Conservation (phyloP, 805 yeast genomes). For the Yarrowia sp. region DNA sequence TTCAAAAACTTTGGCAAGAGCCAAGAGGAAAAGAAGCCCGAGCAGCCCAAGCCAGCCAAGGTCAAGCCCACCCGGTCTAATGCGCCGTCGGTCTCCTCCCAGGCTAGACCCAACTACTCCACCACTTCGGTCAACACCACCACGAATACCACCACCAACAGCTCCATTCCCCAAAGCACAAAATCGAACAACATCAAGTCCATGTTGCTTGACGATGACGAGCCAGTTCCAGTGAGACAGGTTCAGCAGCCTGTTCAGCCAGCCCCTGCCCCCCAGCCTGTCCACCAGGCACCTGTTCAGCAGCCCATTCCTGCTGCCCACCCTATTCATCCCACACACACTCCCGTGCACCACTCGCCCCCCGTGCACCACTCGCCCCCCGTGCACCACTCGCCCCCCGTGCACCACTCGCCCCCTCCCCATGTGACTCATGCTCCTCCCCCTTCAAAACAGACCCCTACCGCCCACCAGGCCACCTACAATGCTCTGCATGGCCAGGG, state of each 20-base stretch:
- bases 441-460: constrained; percentile 13
- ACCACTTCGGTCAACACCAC: constrained; percentile 13
- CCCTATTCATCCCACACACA: background rate
- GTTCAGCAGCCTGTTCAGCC: background rate
- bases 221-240: constrained; percentile 6
- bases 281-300: no score
- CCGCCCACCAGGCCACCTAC: constrained; percentile 37
- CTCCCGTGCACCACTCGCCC: background rate
- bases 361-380: no score
- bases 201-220: constrained; percentile 27
- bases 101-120: constrained; percentile 17
- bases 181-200: constrained; percentile 29
- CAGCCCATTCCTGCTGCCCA: background rate
- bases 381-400: constrained; percentile 15
- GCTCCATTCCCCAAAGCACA: constrained; percentile 17
- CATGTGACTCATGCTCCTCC: constrained; percentile 19
- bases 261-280: background rate
- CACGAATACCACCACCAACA: background rate
- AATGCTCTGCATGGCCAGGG: constrained; percentile 33
- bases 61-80: constrained; percentile 30
- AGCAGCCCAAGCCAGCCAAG: constrained; percentile 26
- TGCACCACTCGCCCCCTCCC: constrained; percentile 16
- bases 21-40: constrained; percentile 26
- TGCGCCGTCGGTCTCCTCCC: constrained; percentile 8
- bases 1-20: constrained; percentile 34